These are phyloP conservation scores for Neonectria magnoliae DNA, from an alignment of 2,329 filamentous ascomycete genomes.

Conservation along the genomic window DNA sequence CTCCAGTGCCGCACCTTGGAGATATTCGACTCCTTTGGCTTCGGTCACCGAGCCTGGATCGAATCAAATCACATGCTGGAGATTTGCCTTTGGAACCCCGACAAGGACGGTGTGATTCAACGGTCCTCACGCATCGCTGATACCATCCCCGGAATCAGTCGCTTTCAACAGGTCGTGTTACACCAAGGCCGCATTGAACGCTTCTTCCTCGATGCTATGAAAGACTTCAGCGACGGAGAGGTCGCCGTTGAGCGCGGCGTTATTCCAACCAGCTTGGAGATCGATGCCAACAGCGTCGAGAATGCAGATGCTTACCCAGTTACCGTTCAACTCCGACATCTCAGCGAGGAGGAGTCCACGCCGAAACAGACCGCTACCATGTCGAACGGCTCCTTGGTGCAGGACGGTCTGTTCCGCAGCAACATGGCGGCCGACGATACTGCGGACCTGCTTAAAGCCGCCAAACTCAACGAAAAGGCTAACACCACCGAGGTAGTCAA, in stretches of 20 bases:
- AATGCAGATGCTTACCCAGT: slow-evolving; percentile 27
- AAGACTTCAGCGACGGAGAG: slow-evolving; percentile 23
- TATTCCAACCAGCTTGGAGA: slow-evolving; percentile 19
- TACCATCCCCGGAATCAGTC: slow-evolving; percentile 68
- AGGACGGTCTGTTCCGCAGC: slow-evolving; percentile 31
- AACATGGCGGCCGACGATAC: slow-evolving; percentile 28
- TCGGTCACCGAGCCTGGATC: slow-evolving; percentile 70
- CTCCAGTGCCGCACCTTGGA: slow-evolving; percentile 73
- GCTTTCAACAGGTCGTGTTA: slow-evolving; percentile 73
- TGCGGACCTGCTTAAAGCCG: slow-evolving; percentile 24
- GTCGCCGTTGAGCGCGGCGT: slow-evolving; percentile 27
- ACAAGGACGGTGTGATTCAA: slow-evolving; percentile 63
- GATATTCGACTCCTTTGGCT: slow-evolving; percentile 77
- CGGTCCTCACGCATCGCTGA: slow-evolving; percentile 71
- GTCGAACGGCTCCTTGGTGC: slow-evolving; percentile 17
- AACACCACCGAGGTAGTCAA: slow-evolving; percentile 20
- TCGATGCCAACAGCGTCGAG: slow-evolving; percentile 16
- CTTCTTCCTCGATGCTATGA: slow-evolving; percentile 33
- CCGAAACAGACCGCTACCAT: slow-evolving; percentile 26
- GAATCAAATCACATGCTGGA: slow-evolving; percentile 75
- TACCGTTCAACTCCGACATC: slow-evolving; percentile 26
- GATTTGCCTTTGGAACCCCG: slow-evolving; percentile 70
- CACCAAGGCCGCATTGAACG: slow-evolving; percentile 52
- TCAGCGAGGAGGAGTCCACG: slow-evolving; percentile 27
- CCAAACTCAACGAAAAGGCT: slow-evolving; percentile 26